Conservation (phyloP, 345 rosid genomes). For the Moringa oleifera region DNA sequence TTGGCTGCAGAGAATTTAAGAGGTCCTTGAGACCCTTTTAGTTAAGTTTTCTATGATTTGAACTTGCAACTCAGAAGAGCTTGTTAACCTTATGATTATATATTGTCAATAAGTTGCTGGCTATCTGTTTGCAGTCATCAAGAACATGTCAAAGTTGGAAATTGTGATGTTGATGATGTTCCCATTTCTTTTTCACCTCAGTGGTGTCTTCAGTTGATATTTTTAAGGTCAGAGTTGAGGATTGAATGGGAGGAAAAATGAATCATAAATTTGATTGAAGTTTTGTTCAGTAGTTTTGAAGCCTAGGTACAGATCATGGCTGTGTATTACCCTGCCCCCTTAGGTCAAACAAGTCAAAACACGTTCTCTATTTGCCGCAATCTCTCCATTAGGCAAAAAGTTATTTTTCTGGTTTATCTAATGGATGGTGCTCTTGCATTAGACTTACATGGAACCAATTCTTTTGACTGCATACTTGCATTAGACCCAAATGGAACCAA, state of each 20-base stretch:
- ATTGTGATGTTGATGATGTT: neutral
- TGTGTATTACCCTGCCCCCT: too few species aligned
- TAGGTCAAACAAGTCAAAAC: too few species aligned
- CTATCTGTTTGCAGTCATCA: neutral
- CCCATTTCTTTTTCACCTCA: constrained; percentile 1
- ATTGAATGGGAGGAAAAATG: neutral
- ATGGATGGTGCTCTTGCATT: neutral
- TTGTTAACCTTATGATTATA: too few species aligned
- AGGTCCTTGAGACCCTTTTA: neutral
- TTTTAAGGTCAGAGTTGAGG: neutral
- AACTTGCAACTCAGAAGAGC: neutral
- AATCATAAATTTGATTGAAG: too few species aligned
- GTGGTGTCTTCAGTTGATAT: neutral
- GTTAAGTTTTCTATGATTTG: constrained; percentile 12
- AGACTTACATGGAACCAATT: constrained; percentile 13
- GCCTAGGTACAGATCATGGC: too few species aligned
- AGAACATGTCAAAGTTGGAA: neutral
- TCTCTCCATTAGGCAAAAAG: neutral
- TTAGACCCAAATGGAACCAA: too few species aligned
- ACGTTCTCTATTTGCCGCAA: constrained; percentile 11
- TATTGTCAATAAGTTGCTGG: constrained; percentile 18
- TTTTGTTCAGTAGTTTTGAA: too few species aligned
- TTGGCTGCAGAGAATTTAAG: constrained; percentile 10
- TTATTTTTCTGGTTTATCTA: too few species aligned
- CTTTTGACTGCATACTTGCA: too few species aligned